Evolutionary conservation across 768 basidiomycete genomes (phyloP), one percentile per base, ranked within the genome.

Genomic region (Agrocybe praecox): DNA sequence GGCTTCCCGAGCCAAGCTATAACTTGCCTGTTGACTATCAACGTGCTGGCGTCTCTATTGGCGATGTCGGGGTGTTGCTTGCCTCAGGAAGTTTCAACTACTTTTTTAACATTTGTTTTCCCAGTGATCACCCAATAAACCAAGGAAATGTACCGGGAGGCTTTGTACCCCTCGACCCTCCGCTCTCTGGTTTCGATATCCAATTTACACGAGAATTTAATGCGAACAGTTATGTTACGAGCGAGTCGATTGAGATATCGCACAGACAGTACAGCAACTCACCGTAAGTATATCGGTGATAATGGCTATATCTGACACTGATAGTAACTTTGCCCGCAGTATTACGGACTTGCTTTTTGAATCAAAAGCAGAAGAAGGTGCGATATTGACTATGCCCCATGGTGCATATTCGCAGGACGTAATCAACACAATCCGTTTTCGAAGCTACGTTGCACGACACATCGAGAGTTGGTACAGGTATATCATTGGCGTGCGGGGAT

Each of bases 391-490:
- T 0, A 49, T 66, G 50, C 65, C 65, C 17, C 51, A 59, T 6
- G 65, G 65, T 0, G 59, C 63, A 6, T 12, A 53, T 1, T 57
- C 63, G 0, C 46, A 59, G 9, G 59, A 64, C 26, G 36, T 62
- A 10, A 18, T n/a, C 6, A 58, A 52, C 45, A 10, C 49, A 18
- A 14, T 23, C 1, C 34, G 50, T 4, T 45, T 64, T 7, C 49
- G 56, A 21, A 29, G 52, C 2, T 66, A 62, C 32, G 46, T 56
- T 9, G 55, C 57, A 6, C 50, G 22, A 5, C 46, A 64, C 15
- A 44, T 52, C 29, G 56, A 57, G 17, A 44, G 44, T 12, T 67
- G 65, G 66, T 67, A 65, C 47, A 52, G 56, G 29, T 64, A 59
- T 36, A 56, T 55, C 34, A 62, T 58, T 14, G 51, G 48, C 10